Evolutionary conservation across 345 rosid species (phyloP).

Genomic region (Citrus mangshanensis): DNA sequence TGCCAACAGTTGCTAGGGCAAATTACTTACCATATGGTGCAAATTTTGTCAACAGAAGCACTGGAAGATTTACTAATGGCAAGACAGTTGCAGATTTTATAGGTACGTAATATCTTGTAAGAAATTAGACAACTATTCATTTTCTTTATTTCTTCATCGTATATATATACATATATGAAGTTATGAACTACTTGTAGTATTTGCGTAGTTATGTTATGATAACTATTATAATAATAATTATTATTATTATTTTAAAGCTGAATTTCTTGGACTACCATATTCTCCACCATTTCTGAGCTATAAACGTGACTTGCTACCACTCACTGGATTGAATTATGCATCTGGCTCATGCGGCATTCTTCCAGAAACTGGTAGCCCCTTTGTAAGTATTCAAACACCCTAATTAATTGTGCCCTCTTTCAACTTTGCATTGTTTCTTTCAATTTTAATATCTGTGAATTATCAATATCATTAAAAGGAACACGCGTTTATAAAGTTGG

Average conservation of each 20-base stretch:
- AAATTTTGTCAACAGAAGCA: constrained; percentile 24
- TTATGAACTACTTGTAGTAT: no score
- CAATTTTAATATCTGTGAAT: no score
- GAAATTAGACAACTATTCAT: no score
- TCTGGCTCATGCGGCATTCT: constrained; percentile 49
- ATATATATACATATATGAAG: no score
- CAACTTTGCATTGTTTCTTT: no score
- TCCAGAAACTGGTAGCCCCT: constrained; percentile 26
- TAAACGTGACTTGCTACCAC: not conserved
- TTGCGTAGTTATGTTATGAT: no score
- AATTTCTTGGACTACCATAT: constrained; percentile 43
- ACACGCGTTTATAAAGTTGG: no score
- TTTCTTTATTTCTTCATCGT: no score
- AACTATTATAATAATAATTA: no score
- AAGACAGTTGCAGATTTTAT: constrained; percentile 37
- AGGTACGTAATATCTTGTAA: constrained; percentile 16
- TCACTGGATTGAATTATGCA: constrained; percentile 49
- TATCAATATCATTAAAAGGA: no score
- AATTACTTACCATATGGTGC: constrained; percentile 39
- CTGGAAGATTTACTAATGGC: constrained; percentile 55
- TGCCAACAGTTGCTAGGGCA: constrained; percentile 37
- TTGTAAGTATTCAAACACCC: constrained; percentile 18
- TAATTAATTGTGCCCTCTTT: no score
- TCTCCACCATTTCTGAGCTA: constrained; percentile 35
- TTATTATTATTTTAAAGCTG: constrained; percentile 23